phyloP scores from a whole-genome alignment of 805 yeast species.

The Yarrowia osloensis region DNA sequence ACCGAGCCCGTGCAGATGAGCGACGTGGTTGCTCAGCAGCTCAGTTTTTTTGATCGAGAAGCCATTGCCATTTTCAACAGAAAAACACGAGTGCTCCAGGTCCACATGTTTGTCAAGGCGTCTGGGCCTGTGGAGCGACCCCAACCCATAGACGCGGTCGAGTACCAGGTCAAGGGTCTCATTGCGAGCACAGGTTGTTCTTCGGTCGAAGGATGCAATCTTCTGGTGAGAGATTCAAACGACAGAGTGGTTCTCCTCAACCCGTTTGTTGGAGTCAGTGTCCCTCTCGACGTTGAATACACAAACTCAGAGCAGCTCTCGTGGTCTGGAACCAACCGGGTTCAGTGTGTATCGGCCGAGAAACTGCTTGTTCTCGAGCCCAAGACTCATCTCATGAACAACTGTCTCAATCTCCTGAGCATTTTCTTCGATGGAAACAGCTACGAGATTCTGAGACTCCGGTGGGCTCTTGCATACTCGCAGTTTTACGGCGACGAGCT shows the following conservation, averaged over 20 bases:
- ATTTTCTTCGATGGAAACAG: slow-evolving; percentile 4
- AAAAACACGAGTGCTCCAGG: slow-evolving; percentile 47
- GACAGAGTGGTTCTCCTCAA: slow-evolving; percentile 42
- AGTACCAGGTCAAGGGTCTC: slow-evolving; percentile 41
- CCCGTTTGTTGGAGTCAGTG: slow-evolving; percentile 27
- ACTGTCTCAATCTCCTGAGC: slow-evolving; percentile 24
- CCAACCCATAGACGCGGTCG: slow-evolving; percentile 43
- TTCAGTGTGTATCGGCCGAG: neutral
- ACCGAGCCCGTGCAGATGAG: slow-evolving; percentile 40
- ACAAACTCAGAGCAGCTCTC: neutral
- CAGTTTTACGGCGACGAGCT: slow-evolving; percentile 11
- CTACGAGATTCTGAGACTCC: slow-evolving; percentile 22
- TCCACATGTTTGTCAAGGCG: slow-evolving; percentile 52
- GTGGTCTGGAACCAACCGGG: slow-evolving; percentile 11
- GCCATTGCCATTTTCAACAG: slow-evolving; percentile 59
- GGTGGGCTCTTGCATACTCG: slow-evolving; percentile 30
- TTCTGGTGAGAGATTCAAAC: slow-evolving; percentile 32
- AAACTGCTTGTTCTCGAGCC: slow-evolving; percentile 7
- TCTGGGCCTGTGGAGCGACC: slow-evolving; percentile 42
- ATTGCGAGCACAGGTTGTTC: slow-evolving; percentile 43
- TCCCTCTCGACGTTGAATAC: neutral
- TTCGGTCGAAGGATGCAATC: slow-evolving; percentile 38
- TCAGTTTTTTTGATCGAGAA: slow-evolving; percentile 58
- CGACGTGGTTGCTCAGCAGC: slow-evolving; percentile 40
- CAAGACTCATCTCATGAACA: slow-evolving; percentile 12